Base-by-base conservation (phyloP, 1,284 basidiomycete species). In the Schizopora paradoxa region DNA sequence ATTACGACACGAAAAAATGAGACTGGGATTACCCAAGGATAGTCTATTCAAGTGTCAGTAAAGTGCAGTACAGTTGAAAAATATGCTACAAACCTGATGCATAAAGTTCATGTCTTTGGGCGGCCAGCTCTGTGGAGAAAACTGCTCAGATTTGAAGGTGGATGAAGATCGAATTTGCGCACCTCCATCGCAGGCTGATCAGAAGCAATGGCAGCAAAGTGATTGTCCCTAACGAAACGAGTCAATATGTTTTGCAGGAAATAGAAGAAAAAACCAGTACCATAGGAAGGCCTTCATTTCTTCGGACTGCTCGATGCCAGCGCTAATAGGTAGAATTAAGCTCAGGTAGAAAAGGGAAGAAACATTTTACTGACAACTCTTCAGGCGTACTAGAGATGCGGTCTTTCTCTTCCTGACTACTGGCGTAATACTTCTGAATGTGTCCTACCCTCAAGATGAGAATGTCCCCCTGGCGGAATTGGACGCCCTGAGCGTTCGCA, bases 171-270 rank as follows among this genome's bases (percentile, higher is more conserved):
- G 14, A 18, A n/a, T 16, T 22, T 5, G 25, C 55, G n/a, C 35
- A 80, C 82, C 74, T 85, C 84, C 40, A 87, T 62, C 2, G 80
- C 65, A n/a, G 85, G 85, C 54, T 81, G 77, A 62, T 87, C 84
- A 21, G 80, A 82, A 2, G 82, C 83, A 31, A 86, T 60, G 3
- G 84, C 82, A 1, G 83, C 79, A 58, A 87, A 86, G 58, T 87
- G 84, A 56, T 86, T 82, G 62, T 87, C 72, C 85, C 84, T 86
- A 48, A 51, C 36, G 36, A 45, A 54, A 21, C 29, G 43, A 37
- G 34, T 46, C 46, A 51, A 48, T 51, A 26, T 45, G 43, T 32
- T 1, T 14, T 29, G 16, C 32, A 21, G 22, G 11, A 11, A 3
- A 47, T 46, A 31, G 1, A 8, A 18, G 38, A 41, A 25, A 36